These are phyloP conservation scores for Cicer chorassanicum DNA, from an alignment of 306 rosid genomes.

Conservation along the genomic window DNA sequence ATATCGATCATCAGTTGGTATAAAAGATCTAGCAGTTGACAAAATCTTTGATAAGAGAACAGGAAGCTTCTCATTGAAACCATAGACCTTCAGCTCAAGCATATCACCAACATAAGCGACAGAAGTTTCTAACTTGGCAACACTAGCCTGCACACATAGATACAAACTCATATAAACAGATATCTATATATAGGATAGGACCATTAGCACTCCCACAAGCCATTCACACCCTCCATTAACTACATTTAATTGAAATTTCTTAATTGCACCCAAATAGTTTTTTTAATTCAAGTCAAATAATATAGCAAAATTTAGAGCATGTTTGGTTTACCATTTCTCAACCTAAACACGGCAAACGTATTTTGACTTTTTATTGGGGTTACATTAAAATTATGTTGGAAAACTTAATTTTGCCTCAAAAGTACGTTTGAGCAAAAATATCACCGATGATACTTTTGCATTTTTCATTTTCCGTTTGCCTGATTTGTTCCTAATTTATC, in stretches of 20 bases:
- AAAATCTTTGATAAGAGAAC: constrained; percentile 72
- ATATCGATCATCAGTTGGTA: constrained; percentile 78
- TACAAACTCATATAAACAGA: constrained; percentile 19
- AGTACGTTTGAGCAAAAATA: no score
- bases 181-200: constrained; percentile 21
- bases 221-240: constrained; percentile 30
- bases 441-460: no score
- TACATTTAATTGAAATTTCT: constrained; percentile 22
- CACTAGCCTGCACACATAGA: constrained; percentile 69
- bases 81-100: constrained; percentile 86
- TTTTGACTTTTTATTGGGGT: no score
- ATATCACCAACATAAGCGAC: constrained; percentile 71
- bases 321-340: no score
- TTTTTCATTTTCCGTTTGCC: no score
- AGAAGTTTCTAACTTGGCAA: constrained; percentile 96
- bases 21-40: constrained; percentile 66
- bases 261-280: not conserved
- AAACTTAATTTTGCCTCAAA: no score
- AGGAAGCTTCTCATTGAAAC: constrained; percentile 89
- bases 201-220: not conserved
- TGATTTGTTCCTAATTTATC: no score
- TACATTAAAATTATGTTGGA: no score
- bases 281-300: constrained; percentile 6
- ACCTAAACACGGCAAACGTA: no score
- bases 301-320: not conserved